A percentile compares a stretch with the other conserved stretches of the same genome.
Evolutionary conservation across 2,329 filamentous ascomycete species (phyloP).

Genomic region (Venturia oleaginea): DNA sequence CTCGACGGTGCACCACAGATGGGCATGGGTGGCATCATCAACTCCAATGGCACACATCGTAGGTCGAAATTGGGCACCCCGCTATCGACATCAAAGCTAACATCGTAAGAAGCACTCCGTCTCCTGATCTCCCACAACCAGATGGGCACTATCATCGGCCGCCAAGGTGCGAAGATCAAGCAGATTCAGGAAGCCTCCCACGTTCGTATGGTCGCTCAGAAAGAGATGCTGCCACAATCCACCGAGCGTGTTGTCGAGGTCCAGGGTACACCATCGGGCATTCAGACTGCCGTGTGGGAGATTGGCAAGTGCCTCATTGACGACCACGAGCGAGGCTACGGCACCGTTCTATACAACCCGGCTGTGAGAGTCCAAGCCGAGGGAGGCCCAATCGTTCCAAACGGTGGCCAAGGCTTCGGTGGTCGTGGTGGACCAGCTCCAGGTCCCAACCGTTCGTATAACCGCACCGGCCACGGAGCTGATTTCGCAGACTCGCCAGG

Average conservation of each 20-base stretch:
- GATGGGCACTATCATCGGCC: slow-evolving; percentile 98
- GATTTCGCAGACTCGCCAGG: slow-evolving; percentile 83
- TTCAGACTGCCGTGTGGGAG: slow-evolving; percentile 95
- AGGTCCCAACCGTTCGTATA: slow-evolving; percentile 47
- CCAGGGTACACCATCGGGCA: slow-evolving; percentile 87
- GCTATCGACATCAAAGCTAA: slow-evolving; percentile 20
- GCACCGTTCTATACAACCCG: slow-evolving; percentile 95
- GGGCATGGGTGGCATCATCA: slow-evolving; percentile 88
- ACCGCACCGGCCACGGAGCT: slow-evolving; percentile 89
- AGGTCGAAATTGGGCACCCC: slow-evolving; percentile 35
- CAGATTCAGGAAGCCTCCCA: slow-evolving; percentile 95
- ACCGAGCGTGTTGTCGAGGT: slow-evolving; percentile 97
- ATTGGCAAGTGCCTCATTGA: slow-evolving; percentile 98
- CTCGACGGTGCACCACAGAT: slow-evolving; percentile 89
- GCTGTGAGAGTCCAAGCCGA: slow-evolving; percentile 74
- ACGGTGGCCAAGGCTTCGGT: slow-evolving; percentile 42
- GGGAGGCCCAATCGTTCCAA: slow-evolving; percentile 31
- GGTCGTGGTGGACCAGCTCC: slow-evolving; percentile 21
- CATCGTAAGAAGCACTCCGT: slow-evolving; percentile 63
- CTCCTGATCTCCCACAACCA: slow-evolving; percentile 98
- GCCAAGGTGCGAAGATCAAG: slow-evolving; percentile 97
- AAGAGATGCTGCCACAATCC: slow-evolving; percentile 98
- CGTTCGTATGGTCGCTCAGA: slow-evolving; percentile 98
- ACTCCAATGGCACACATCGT: slow-evolving; percentile 91
- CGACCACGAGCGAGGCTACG: slow-evolving; percentile 94